Evolutionary conservation across 139 green algal species (phyloP).

Genomic region (Monoraphidium neglectum): DNA sequence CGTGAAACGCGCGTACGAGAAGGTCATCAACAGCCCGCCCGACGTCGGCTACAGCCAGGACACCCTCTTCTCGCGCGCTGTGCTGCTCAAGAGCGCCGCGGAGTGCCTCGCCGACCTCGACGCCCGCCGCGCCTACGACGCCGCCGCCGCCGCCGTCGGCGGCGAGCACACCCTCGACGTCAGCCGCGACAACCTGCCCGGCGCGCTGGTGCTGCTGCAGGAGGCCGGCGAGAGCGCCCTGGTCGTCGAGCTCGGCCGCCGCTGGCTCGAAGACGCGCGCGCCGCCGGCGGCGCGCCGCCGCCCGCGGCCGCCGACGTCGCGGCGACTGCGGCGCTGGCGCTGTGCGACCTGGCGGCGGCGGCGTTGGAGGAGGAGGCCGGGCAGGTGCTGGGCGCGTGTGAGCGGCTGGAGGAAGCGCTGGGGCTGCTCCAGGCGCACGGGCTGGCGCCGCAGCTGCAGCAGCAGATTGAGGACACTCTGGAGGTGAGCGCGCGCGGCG

Average conservation of each 20-base stretch:
- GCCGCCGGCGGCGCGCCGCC: neutral
- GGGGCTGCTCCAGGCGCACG: constrained; percentile 22
- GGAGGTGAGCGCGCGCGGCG: constrained; percentile 36
- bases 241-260: constrained; percentile 24
- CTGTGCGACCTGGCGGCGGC: constrained; percentile 41
- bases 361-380: constrained; percentile 12
- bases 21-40: neutral
- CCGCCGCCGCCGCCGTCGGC: constrained; percentile 11
- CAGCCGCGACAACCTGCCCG: constrained; percentile 41
- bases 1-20: constrained; percentile 24
- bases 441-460: constrained; percentile 43
- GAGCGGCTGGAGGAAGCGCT: constrained; percentile 42
- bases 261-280: neutral
- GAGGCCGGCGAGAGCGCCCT: constrained; percentile 35
- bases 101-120: constrained; percentile 29
- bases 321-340: constrained; percentile 37
- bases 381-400: constrained; percentile 26
- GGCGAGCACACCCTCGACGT: constrained; percentile 29
- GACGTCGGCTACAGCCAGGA: constrained; percentile 21
- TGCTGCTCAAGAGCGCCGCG: constrained; percentile 39
- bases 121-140: constrained; percentile 30
- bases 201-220: constrained; percentile 48
- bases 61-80: constrained; percentile 37
- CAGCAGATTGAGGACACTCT: constrained; percentile 41
- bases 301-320: constrained; percentile 32